Percentiles rank a stretch among this genome's conserved stretches.
phyloP scores from a whole-genome alignment of 163 green algal species.

The Volvox carteri region DNA sequence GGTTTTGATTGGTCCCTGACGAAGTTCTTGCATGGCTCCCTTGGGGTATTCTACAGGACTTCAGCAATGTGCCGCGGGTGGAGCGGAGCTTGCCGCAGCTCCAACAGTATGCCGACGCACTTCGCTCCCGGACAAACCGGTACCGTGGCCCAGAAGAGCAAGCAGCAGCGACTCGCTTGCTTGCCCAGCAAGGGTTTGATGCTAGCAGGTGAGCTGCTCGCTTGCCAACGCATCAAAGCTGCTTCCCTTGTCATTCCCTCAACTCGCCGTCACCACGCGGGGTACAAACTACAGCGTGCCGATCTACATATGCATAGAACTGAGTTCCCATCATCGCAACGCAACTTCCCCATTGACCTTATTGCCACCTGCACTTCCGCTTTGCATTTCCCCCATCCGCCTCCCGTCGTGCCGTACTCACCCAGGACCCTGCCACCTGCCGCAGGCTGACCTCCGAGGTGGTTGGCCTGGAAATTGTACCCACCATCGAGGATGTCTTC shows the following conservation, averaged over 20 bases:
- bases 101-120: constrained; percentile 75
- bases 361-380: too few relatives aligned
- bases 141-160: constrained; percentile 71
- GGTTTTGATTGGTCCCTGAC: not conserved
- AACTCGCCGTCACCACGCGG: too few relatives aligned
- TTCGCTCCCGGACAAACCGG: constrained; percentile 67
- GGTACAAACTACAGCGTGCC: too few relatives aligned
- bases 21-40: not conserved
- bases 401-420: not conserved
- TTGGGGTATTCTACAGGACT: constrained; percentile 67
- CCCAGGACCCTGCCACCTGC: not conserved
- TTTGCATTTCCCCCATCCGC: too few relatives aligned
- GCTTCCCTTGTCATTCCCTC: too few relatives aligned
- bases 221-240: too few relatives aligned
- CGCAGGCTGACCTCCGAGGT: constrained; percentile 79
- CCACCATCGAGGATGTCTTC: constrained; percentile 89
- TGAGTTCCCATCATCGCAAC: too few relatives aligned
- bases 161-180: constrained; percentile 81
- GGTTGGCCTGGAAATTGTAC: constrained; percentile 81
- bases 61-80: constrained; percentile 74
- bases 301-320: too few relatives aligned
- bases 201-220: constrained; percentile 59
- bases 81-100: constrained; percentile 81
- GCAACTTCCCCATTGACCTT: too few relatives aligned
- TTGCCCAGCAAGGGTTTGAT: constrained; percentile 88